These are phyloP conservation scores for Backusella westeae DNA, from an alignment of 192 early-diverging fungal species.

Conservation along the genomic window DNA sequence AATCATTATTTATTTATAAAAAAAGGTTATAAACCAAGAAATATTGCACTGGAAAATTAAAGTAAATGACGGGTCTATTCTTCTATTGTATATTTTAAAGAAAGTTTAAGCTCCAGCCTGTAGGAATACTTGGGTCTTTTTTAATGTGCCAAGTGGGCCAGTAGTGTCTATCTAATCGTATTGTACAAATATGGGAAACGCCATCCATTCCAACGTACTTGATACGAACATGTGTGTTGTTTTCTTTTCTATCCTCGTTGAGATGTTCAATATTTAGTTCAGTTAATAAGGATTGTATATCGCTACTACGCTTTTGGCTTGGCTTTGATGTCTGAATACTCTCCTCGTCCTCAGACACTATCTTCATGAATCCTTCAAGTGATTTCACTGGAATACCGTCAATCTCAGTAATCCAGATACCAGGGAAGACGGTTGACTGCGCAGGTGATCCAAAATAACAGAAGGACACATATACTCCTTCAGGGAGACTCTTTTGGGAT, in stretches of 20 bases:
- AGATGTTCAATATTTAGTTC: not conserved
- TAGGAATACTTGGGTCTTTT: constrained; percentile 3
- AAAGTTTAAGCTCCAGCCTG: constrained; percentile 16
- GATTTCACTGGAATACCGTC: constrained; percentile 52
- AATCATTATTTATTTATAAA: no score
- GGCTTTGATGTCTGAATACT: not conserved
- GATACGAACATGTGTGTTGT: constrained; percentile 41
- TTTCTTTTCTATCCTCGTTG: constrained; percentile 32
- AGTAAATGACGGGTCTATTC: not conserved
- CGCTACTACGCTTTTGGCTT: not conserved
- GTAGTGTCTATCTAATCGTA: constrained; percentile 69
- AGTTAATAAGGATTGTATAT: not conserved
- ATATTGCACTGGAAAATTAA: not conserved
- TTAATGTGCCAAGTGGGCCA: constrained; percentile 64
- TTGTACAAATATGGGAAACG: constrained; percentile 60
- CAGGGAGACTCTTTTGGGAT: constrained; percentile 52
- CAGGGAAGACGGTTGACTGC: constrained; percentile 45
- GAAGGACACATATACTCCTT: constrained; percentile 60
- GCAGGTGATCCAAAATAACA: constrained; percentile 65
- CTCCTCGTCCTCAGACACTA: constrained; percentile 38
- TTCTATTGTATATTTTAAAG: not conserved
- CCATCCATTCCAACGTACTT: constrained; percentile 49
- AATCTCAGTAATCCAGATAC: constrained; percentile 76
- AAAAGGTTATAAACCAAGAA: no score
- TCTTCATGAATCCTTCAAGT: constrained; percentile 60